These are phyloP conservation scores for Kwoniella heveanensis DNA, from an alignment of 768 basidiomycete species.

Conservation along the genomic window DNA sequence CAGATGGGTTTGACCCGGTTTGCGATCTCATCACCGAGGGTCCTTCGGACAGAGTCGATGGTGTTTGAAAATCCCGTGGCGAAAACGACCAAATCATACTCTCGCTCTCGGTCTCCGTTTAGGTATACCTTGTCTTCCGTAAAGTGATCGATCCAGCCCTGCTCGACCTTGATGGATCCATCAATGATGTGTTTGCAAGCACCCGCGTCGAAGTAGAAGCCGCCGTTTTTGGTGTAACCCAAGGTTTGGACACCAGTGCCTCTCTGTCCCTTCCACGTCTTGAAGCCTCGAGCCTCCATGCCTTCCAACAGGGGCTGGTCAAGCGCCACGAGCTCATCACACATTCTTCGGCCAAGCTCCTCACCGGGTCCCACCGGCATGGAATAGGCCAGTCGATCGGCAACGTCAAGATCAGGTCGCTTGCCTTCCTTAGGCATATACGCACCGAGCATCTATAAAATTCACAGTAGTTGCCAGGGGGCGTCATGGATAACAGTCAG, in stretches of 20 bases:
- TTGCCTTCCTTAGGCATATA: conserved; percentile 22
- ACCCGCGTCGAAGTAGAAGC: conserved; percentile 39
- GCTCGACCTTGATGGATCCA: conserved; percentile 38
- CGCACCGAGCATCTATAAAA: conserved; percentile 8
- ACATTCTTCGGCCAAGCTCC: conserved; percentile 17
- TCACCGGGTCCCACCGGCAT: conserved; percentile 26
- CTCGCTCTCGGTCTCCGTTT: conserved; percentile 18
- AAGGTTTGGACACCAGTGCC: conserved; percentile 17
- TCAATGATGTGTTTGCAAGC: conserved; percentile 33
- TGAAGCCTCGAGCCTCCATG: conserved; percentile 25
- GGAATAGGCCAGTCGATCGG: conserved; percentile 14
- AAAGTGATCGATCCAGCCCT: conserved; percentile 29
- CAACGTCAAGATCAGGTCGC: conserved; percentile 23
- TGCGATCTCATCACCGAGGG: conserved; percentile 29
- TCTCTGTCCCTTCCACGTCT: conserved; percentile 30
- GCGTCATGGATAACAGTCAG: no score
- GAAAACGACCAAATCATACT: conserved; percentile 33
- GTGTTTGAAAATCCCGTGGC: conserved; percentile 39
- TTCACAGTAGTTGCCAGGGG: no score
- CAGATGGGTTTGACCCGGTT: conserved; percentile 25
- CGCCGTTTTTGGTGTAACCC: conserved; percentile 27
- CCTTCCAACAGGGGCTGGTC: conserved; percentile 16
- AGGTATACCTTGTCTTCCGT: conserved; percentile 27
- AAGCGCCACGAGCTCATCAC: background rate
- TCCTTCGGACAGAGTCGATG: conserved; percentile 32